These are phyloP conservation scores for Trypethelium eluteriae DNA, from an alignment of 495 filamentous ascomycete genomes.

Conservation along the genomic window DNA sequence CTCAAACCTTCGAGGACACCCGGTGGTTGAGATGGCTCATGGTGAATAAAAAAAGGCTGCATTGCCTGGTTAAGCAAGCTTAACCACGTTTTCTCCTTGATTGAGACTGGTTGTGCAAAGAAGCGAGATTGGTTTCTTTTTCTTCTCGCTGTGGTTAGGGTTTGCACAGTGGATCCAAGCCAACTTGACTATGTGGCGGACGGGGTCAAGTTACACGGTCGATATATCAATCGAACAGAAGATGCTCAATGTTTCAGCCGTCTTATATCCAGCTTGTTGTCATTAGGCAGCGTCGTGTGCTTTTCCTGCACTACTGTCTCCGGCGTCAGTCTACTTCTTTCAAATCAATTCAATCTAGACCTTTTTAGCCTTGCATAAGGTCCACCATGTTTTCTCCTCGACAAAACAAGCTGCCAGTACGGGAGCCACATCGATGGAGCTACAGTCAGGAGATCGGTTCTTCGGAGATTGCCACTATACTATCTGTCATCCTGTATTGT, in stretches of 20 bases:
- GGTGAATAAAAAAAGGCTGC: not conserved
- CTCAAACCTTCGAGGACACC: no score
- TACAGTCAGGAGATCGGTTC: no score
- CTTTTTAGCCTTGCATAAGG: not conserved
- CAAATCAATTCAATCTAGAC: not conserved
- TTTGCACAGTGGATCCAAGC: not conserved
- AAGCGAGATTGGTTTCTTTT: slow-evolving; percentile 2
- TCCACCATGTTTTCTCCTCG: no score
- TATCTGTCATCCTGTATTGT: no score
- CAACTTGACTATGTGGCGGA: slow-evolving; percentile 3
- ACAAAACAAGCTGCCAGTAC: not conserved
- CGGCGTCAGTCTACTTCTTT: not conserved
- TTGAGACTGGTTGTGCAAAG: not conserved
- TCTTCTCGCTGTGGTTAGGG: not conserved
- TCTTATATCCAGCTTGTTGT: slow-evolving; percentile 13
- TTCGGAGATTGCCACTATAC: no score
- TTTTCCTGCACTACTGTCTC: slow-evolving; percentile 4
- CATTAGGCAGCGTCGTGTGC: slow-evolving; percentile 7
- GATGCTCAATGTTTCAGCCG: slow-evolving; percentile 2
- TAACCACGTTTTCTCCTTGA: not conserved
- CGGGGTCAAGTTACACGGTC: not conserved
- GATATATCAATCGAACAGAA: not conserved
- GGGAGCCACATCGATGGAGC: no score
- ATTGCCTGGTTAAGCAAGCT: not conserved
- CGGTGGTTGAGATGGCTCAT: not conserved